phyloP scores from a whole-genome alignment of 208 protist species.

The Acanthamoeba triangularis region DNA sequence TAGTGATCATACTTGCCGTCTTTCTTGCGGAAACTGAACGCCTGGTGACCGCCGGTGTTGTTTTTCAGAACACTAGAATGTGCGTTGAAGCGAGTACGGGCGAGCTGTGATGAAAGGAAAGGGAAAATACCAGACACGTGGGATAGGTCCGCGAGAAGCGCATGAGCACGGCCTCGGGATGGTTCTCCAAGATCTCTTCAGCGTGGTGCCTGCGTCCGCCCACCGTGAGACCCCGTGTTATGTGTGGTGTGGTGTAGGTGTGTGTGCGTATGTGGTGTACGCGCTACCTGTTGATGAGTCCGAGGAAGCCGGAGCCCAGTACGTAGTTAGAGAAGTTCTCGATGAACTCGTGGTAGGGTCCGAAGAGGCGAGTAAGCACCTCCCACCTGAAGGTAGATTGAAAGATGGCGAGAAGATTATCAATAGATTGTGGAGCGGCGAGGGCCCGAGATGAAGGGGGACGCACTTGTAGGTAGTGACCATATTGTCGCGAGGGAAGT shows the following conservation, averaged over 20 bases:
- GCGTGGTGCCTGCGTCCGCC: background rate
- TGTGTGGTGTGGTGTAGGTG: too few species aligned
- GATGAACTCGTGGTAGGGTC: slow-evolving; percentile 55
- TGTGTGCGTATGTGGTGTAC: too few species aligned
- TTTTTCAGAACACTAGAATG: background rate
- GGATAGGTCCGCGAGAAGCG: slow-evolving; percentile 48
- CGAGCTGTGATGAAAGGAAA: background rate
- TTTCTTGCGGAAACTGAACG: slow-evolving; percentile 60
- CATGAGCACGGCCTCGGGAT: slow-evolving; percentile 16
- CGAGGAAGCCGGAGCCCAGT: slow-evolving; percentile 24
- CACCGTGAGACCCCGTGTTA: background rate
- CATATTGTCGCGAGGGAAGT: slow-evolving; percentile 66
- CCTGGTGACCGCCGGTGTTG: background rate
- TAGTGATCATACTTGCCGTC: slow-evolving; percentile 69
- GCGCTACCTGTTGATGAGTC: slow-evolving; percentile 19
- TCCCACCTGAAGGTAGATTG: background rate
- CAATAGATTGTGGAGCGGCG: background rate
- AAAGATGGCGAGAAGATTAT: background rate
- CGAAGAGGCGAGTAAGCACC: slow-evolving; percentile 50
- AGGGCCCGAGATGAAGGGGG: background rate
- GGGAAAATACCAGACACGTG: slow-evolving; percentile 28
- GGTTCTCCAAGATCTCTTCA: slow-evolving; percentile 40
- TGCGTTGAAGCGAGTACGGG: too few species aligned
- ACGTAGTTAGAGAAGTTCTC: slow-evolving; percentile 66
- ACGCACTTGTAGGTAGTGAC: slow-evolving; percentile 68